These are phyloP conservation scores for Malus hybrid DNA, from an alignment of 331 rosid genomes.

Conservation along the genomic window DNA sequence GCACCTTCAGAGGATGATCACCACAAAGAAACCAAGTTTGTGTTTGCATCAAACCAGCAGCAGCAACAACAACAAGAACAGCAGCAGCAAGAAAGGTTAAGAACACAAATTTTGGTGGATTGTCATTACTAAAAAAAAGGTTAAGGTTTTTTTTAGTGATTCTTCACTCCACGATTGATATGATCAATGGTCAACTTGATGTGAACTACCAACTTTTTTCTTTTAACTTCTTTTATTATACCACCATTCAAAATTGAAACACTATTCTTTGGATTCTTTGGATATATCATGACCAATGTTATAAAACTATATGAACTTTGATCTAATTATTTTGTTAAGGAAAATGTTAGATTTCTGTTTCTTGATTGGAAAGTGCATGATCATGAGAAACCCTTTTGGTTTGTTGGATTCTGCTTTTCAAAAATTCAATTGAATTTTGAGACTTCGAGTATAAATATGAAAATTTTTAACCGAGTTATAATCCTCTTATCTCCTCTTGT, in stretches of 20 bases:
- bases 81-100: slow-evolving; percentile 26
- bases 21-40: slow-evolving; percentile 52
- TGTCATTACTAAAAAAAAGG: slow-evolving; percentile 64
- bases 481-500: no score
- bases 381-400: slow-evolving; percentile 16
- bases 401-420: neutral
- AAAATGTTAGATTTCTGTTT: slow-evolving; percentile 11
- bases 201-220: slow-evolving; percentile 26
- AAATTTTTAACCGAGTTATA: no score
- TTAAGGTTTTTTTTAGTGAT: slow-evolving; percentile 2
- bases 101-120: slow-evolving; percentile 63
- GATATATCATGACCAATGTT: slow-evolving; percentile 2
- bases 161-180: slow-evolving; percentile 18
- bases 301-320: neutral
- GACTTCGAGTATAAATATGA: no score
- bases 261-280: slow-evolving; percentile 43
- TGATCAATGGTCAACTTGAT: slow-evolving; percentile 18
- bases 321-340: slow-evolving; percentile 24
- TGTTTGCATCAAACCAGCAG: slow-evolving; percentile 54
- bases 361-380: slow-evolving; percentile 47
- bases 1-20: slow-evolving; percentile 90
- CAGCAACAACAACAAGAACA: slow-evolving; percentile 9
- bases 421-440: slow-evolving; percentile 6
- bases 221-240: neutral
- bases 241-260: slow-evolving; percentile 1